Base-by-base conservation (phyloP, 805 yeast species). In the Schizosaccharomyces lindneri region DNA sequence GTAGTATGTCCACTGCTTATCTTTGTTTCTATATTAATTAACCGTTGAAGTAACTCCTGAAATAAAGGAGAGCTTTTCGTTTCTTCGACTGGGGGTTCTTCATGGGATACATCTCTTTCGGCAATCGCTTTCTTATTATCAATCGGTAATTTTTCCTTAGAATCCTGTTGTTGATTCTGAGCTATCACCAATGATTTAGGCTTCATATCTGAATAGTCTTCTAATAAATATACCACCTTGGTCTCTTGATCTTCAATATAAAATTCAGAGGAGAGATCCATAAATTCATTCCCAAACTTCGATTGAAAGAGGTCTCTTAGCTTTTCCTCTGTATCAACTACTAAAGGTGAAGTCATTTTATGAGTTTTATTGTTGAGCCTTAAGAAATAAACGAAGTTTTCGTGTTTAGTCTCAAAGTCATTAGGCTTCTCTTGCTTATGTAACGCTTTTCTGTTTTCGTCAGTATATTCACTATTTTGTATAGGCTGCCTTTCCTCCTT, bases 281-380 rank as follows among this genome's bases (percentile, higher is more conserved):
- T 1, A 24, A 51, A 51, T 6, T 21, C 48, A 57, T 17, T 36
- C 27, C 31, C 36, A 57, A 32, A 83, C 68, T 90, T 36, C 3
- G 51, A 19, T 17, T 46, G 51, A 46, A 19, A 46, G 11, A 46
- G 51, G 51, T 9, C 51, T 46, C n/a, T 4, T 24, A 46, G n/a
- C 5, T 24, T 46, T 15, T 36, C 17, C 17, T 36, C 15, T 3
- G 41, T 36, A 36, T 36, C 41, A 36, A 36, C 41, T 36, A 13
- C 41, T 11, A 7, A 36, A 36, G 41, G 13, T 3, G 41, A 36
- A 36, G 11, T 13, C 27, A 17, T 27, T 46, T 46, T 46, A 19
- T 17, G 4, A 24, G 51, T 46, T 17, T 17, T n/a, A 17, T 46
- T n/a, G 27, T 46, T 46, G 19, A 19, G 3, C 11, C 11, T n/a